Conservation (phyloP, 768 basidiomycete species). For the Lactarius indigo region DNA sequence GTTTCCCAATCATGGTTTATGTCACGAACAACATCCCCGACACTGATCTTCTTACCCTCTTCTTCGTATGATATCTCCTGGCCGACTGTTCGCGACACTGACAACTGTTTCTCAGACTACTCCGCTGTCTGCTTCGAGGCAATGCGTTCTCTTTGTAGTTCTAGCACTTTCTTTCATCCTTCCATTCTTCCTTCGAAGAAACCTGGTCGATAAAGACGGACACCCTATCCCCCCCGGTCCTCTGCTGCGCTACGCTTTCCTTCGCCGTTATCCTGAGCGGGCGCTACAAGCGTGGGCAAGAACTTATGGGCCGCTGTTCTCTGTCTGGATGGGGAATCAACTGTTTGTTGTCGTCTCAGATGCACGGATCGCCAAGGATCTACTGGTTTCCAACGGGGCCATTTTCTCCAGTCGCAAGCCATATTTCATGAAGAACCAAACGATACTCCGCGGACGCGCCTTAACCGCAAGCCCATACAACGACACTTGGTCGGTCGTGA, state of each 20-base stretch:
- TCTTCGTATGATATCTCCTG: not conserved
- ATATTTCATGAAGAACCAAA: slow-evolving; percentile 44
- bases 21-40: slow-evolving; percentile 1
- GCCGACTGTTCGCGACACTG: not conserved
- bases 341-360: slow-evolving; percentile 46
- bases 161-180: slow-evolving; percentile 9
- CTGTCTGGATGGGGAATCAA: slow-evolving; percentile 46
- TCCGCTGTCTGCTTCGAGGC: not conserved
- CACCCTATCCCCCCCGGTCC: slow-evolving; percentile 30
- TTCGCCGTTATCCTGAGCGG: slow-evolving; percentile 42
- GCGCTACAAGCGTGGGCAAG: slow-evolving; percentile 42
- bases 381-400: slow-evolving; percentile 44
- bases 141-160: not conserved
- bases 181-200: slow-evolving; percentile 27
- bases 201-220: slow-evolving; percentile 27
- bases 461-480: slow-evolving; percentile 45
- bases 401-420: slow-evolving; percentile 47
- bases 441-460: slow-evolving; percentile 41
- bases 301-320: slow-evolving; percentile 43
- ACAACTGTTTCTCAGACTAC: not conserved
- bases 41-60: not conserved
- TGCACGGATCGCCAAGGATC: slow-evolving; percentile 41
- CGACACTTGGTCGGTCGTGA: slow-evolving; percentile 37
- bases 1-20: slow-evolving; percentile 5
- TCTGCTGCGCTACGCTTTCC: slow-evolving; percentile 34